Conservation (phyloP, 2,329 filamentous ascomycete genomes). For the Penicillium brasilianum region DNA sequence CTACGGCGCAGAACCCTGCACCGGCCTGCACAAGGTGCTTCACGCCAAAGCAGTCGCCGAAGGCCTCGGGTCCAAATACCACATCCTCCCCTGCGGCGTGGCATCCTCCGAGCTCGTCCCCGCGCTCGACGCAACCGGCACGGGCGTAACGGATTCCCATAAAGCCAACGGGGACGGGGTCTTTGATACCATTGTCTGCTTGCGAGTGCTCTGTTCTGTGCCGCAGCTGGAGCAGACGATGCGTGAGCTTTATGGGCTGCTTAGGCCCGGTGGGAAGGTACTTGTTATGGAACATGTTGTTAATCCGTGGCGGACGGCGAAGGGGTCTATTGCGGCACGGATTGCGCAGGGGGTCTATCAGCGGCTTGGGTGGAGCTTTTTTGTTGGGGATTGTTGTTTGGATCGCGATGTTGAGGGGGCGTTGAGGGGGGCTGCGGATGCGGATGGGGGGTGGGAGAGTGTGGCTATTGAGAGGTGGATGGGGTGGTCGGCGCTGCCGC, state of each 20-base stretch:
- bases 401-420: slow-evolving; percentile 54
- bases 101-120: slow-evolving; percentile 54
- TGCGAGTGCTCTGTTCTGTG: slow-evolving; percentile 62
- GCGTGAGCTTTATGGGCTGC: slow-evolving; percentile 53
- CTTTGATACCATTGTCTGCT: slow-evolving; percentile 61
- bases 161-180: slow-evolving; percentile 39
- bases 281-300: slow-evolving; percentile 62
- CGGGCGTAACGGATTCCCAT: slow-evolving; percentile 39
- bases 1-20: slow-evolving; percentile 61
- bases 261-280: slow-evolving; percentile 61
- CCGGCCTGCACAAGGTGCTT: slow-evolving; percentile 53
- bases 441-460: slow-evolving; percentile 54
- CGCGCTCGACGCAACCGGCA: slow-evolving; percentile 18
- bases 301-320: slow-evolving; percentile 56
- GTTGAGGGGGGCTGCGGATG: slow-evolving; percentile 49
- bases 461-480: slow-evolving; percentile 53
- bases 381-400: slow-evolving; percentile 58
- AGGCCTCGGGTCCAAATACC: slow-evolving; percentile 55
- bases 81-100: slow-evolving; percentile 55
- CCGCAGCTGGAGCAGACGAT: slow-evolving; percentile 54
- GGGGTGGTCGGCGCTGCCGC: slow-evolving; percentile 45
- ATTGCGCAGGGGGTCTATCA: slow-evolving; percentile 54
- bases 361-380: slow-evolving; percentile 57
- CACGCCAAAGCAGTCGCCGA: slow-evolving; percentile 45
- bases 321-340: slow-evolving; percentile 53